Percentiles rank a stretch among this genome's conserved stretches.
Conservation (phyloP, 768 basidiomycete species). For the Rhizopogon vesiculosus region DNA sequence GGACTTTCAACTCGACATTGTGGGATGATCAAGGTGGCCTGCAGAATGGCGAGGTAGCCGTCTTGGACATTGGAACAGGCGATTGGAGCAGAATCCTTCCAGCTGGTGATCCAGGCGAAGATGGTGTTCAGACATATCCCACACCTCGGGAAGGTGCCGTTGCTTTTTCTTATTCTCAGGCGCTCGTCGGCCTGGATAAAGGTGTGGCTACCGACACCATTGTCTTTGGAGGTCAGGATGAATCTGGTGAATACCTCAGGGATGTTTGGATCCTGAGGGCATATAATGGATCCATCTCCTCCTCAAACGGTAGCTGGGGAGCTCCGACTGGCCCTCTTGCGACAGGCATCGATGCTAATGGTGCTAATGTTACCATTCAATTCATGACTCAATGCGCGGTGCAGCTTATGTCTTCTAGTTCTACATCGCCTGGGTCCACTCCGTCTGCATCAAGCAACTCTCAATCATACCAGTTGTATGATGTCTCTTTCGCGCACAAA, state of each 20-base stretch:
- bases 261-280: conserved; percentile 79
- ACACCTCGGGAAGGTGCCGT: conserved; percentile 68
- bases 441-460: conserved; percentile 16
- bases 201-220: conserved; percentile 58
- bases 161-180: conserved; percentile 47
- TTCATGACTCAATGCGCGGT: conserved; percentile 61
- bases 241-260: conserved; percentile 57
- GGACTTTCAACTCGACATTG: conserved; percentile 54
- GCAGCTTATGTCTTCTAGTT: conserved; percentile 20
- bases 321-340: conserved; percentile 60
- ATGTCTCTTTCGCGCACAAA: conserved; percentile 44
- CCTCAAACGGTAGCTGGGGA: conserved; percentile 57
- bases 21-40: conserved; percentile 68
- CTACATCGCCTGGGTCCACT: conserved; percentile 14
- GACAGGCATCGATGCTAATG: conserved; percentile 60
- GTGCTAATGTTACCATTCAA: conserved; percentile 57
- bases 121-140: conserved; percentile 48
- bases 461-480: conserved; percentile 27
- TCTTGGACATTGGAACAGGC: conserved; percentile 56
- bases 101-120: conserved; percentile 60
- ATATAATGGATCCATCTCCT: conserved; percentile 57
- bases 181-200: conserved; percentile 54
- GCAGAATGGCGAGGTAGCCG: conserved; percentile 67
- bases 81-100: conserved; percentile 73
- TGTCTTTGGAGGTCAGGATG: conserved; percentile 75